Percentiles rank a stretch among this genome's conserved stretches.
These are phyloP conservation scores for Simmondsia chinensis DNA, from an alignment of 148 eudicot species.

Conservation along the genomic window DNA sequence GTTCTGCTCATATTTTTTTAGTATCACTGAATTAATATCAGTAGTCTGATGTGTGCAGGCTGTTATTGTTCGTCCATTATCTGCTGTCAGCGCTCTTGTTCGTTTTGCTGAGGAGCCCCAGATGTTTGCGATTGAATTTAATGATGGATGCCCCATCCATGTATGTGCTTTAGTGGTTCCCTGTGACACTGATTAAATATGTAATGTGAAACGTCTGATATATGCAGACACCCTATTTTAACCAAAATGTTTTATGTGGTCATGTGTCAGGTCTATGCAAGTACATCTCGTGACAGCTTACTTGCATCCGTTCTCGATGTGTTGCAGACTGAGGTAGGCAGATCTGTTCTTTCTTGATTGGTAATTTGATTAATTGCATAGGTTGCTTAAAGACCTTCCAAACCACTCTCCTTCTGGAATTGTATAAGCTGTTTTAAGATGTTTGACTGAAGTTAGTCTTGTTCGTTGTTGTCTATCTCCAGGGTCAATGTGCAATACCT, in stretches of 20 bases:
- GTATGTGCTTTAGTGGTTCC: slow-evolving; percentile 29
- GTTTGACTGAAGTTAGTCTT: slow-evolving; percentile 7
- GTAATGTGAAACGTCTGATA: too few relatives aligned
- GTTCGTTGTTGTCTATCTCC: slow-evolving; percentile 17
- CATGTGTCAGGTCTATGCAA: slow-evolving; percentile 79
- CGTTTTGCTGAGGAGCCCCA: slow-evolving; percentile 99
- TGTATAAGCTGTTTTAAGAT: neutral
- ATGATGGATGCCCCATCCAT: slow-evolving; percentile 93
- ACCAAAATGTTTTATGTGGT: neutral
- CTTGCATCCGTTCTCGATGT: slow-evolving; percentile 91
- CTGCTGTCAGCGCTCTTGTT: slow-evolving; percentile 79
- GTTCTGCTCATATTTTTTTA: too few relatives aligned
- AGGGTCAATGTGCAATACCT: slow-evolving; percentile 91
- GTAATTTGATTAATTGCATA: too few relatives aligned
- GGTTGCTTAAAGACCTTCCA: too few relatives aligned
- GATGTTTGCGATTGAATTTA: slow-evolving; percentile 95
- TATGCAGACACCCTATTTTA: slow-evolving; percentile 3
- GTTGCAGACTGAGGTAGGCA: slow-evolving; percentile 94
- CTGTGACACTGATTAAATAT: neutral
- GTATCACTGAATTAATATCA: neutral
- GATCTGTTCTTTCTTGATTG: slow-evolving; percentile 30
- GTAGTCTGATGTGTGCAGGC: slow-evolving; percentile 50
- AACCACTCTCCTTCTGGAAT: neutral
- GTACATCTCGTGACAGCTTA: slow-evolving; percentile 97
- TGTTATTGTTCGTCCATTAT: slow-evolving; percentile 86